These are phyloP conservation scores for Magnusiomyces magnusii DNA, from an alignment of 1,139 yeast genomes.

Conservation along the genomic window DNA sequence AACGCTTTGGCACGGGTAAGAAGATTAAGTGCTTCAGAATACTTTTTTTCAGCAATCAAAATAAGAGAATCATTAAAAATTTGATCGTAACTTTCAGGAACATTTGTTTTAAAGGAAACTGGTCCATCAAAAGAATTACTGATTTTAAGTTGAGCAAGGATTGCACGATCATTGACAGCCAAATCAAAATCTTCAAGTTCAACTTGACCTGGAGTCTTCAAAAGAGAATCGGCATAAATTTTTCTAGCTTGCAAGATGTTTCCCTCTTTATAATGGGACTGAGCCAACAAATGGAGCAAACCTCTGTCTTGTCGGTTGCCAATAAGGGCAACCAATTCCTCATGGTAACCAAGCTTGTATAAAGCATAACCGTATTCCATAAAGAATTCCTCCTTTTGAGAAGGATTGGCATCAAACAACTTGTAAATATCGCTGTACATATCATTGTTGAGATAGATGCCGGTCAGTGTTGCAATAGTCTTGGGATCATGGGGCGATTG, in stretches of 20 bases:
- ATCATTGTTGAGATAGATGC: constrained; percentile 68
- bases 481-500: constrained; percentile 41
- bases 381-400: constrained; percentile 16
- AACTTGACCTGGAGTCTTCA: constrained; percentile 23
- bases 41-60: constrained; percentile 41
- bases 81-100: constrained; percentile 44
- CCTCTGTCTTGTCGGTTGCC: constrained; percentile 40
- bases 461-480: constrained; percentile 55
- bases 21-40: constrained; percentile 39
- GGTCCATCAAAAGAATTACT: constrained; percentile 13
- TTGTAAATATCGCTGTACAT: constrained; percentile 51
- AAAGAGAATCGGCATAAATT: constrained; percentile 44
- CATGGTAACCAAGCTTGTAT: constrained; percentile 56
- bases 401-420: constrained; percentile 24
- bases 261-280: constrained; percentile 65
- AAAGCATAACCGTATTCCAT: constrained; percentile 59
- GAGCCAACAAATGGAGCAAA: constrained; percentile 72
- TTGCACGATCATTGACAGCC: constrained; percentile 61
- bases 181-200: constrained; percentile 47
- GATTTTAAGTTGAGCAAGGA: constrained; percentile 44
- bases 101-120: constrained; percentile 14
- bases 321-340: constrained; percentile 32
- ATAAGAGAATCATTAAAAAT: constrained; percentile 64
- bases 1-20: constrained; percentile 46
- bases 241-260: constrained; percentile 45